phyloP scores from a whole-genome alignment of 495 filamentous ascomycete genomes.

The Lasiosphaeris hirsuta region DNA sequence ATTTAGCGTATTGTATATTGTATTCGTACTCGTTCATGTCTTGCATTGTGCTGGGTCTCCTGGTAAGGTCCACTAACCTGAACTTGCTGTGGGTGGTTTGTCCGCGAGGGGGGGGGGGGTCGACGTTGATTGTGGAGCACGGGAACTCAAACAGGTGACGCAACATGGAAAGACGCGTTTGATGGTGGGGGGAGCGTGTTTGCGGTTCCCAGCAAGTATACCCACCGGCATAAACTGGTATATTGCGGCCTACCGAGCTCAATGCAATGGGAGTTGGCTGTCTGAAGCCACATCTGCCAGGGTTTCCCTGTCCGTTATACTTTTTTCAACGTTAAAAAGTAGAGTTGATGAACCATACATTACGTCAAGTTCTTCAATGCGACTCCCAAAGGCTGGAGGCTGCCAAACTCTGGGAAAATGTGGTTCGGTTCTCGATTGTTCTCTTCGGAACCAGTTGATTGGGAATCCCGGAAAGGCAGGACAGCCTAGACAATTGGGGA shows the following conservation, averaged over 20 bases:
- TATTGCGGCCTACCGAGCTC: not conserved
- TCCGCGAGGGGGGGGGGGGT: too few relatives aligned
- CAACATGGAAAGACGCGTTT: conserved; percentile 1
- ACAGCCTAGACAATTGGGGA: not conserved
- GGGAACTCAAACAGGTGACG: too few relatives aligned
- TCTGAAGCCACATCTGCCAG: too few relatives aligned
- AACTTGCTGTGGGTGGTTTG: too few relatives aligned
- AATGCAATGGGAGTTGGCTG: too few relatives aligned
- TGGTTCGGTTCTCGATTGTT: conserved; percentile 6
- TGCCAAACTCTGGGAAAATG: not conserved
- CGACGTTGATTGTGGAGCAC: too few relatives aligned
- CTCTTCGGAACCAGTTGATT: not conserved
- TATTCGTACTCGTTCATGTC: too few relatives aligned
- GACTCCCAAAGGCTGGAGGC: not conserved
- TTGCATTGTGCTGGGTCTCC: too few relatives aligned
- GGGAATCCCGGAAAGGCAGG: not conserved
- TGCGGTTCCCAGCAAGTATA: not conserved
- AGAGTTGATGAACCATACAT: not conserved
- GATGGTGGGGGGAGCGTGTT: not conserved
- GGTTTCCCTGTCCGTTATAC: not conserved
- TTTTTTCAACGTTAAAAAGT: not conserved
- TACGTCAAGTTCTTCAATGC: not conserved
- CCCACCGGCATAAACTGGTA: conserved; percentile 13
- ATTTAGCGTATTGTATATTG: too few relatives aligned
- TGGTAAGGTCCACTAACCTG: too few relatives aligned